Conservation (phyloP, 495 filamentous ascomycete species). For the Cryomyces minteri region DNA sequence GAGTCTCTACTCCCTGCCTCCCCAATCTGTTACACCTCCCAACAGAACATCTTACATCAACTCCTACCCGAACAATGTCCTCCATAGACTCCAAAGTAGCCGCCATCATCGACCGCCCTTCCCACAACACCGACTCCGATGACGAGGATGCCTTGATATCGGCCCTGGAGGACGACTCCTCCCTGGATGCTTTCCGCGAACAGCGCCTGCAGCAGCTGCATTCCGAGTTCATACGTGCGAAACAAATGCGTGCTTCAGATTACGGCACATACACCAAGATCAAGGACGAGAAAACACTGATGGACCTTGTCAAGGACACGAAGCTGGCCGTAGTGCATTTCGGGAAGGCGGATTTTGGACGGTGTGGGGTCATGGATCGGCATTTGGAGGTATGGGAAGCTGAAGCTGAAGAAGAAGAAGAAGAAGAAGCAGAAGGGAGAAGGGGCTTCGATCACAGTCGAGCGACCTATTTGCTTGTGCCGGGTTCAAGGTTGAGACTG, state of each 20-base stretch:
- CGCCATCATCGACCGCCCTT: conserved; percentile 22
- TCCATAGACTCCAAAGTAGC: conserved; percentile 28
- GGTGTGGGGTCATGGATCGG: conserved; percentile 51
- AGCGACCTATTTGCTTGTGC: no score
- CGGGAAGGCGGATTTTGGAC: conserved; percentile 52
- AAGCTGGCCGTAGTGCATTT: conserved; percentile 57
- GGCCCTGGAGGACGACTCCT: conserved; percentile 41
- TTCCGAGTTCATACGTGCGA: conserved; percentile 34
- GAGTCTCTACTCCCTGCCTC: no score
- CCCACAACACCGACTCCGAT: conserved; percentile 20
- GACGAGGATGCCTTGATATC: conserved; percentile 60
- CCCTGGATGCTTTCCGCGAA: conserved; percentile 45
- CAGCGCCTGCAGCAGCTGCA: conserved; percentile 54
- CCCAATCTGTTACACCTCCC: no score
- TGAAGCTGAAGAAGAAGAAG: not conserved
- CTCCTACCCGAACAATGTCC: not conserved
- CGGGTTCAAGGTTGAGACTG: no score
- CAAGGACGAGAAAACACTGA: conserved; percentile 42
- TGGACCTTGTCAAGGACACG: conserved; percentile 34
- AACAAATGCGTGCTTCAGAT: conserved; percentile 17
- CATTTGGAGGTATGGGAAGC: conserved; percentile 30
- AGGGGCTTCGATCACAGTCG: no score
- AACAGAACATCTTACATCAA: no score
- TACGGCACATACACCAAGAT: conserved; percentile 38
- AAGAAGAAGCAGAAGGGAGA: no score